Base-by-base conservation (phyloP, 306 rosid species). In the Medicago lupulina region DNA sequence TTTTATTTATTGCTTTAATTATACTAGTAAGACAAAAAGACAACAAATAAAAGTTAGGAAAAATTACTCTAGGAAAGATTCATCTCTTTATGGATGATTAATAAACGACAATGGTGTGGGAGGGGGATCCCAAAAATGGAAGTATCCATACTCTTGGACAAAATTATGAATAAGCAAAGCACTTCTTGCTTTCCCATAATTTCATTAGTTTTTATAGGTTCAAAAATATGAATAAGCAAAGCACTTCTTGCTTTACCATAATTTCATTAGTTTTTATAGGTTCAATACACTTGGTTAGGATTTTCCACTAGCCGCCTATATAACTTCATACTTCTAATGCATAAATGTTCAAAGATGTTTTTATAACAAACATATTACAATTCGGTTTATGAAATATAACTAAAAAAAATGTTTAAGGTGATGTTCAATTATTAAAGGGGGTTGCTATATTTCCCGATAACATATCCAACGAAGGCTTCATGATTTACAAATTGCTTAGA, bases 101-200 rank as follows among this genome's bases (percentile, higher is more conserved):
- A 73, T 82, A 73, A 82, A 49, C 46, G 80, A 78, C 63, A 40
- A 46, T 63, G 19, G 55, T 34, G 25, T 36, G 41, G 16, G 7
- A 19, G 12, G 38, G 28, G 5, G 28, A 34, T 19, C n/a, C 36
- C 43, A 43, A 31, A 59, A 73, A 59, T 63, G 43, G 46, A 51
- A 68, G 60, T 15, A 21, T 18, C 59, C 13, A 28, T 14, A 78
- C 81, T 73, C 60, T 67, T 49, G 78, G 67, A 73, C 80, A 66
- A 82, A 41, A 19, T 41, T 51, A 51, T 59, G 80, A 74, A 72
- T 77, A 72, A 57, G 73, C 72, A 82, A 58, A 58, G n/a, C 85
- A 82, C 80, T 59, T 60, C 8, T 28, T 65, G 53, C 44, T 73
- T 59, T 66, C 58, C 55, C 38, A 28, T 6, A 18, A 41, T 34